Percentiles rank a stretch among this genome's conserved stretches.
Conservation (phyloP, 805 yeast genomes). For the Suhomyces sp. region DNA sequence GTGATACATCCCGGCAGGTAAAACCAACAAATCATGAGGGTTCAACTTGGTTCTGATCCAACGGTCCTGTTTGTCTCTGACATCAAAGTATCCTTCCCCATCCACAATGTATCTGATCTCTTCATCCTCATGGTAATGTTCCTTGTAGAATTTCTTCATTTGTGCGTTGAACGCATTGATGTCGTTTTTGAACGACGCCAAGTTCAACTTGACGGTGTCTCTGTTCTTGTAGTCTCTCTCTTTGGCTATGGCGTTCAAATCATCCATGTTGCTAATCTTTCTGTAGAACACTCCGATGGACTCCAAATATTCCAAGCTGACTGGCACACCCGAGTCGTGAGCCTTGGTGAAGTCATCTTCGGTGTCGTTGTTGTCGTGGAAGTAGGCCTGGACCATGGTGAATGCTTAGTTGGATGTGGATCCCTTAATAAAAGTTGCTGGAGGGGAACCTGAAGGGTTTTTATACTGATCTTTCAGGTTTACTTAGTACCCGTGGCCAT, state of each 20-base stretch:
- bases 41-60: constrained; percentile 78
- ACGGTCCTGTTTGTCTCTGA: constrained; percentile 56
- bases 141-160: constrained; percentile 68
- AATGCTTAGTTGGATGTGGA: too few relatives aligned
- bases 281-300: constrained; percentile 69
- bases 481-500: background rate
- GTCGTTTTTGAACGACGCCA: constrained; percentile 61
- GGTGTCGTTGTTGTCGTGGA: constrained; percentile 60
- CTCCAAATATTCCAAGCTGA: constrained; percentile 48
- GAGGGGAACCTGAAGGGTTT: too few relatives aligned
- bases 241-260: constrained; percentile 64
- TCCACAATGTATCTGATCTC: constrained; percentile 88
- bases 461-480: too few relatives aligned
- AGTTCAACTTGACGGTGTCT: constrained; percentile 65
- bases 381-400: constrained; percentile 47
- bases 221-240: constrained; percentile 77
- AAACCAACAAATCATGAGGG: constrained; percentile 64
- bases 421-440: too few relatives aligned
- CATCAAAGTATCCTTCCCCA: constrained; percentile 92
- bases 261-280: constrained; percentile 47
- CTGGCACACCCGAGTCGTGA: constrained; percentile 68
- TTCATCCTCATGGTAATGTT: constrained; percentile 95
- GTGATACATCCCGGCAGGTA: constrained; percentile 94
- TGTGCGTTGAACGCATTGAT: constrained; percentile 56
- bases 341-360: constrained; percentile 60